Base-by-base conservation (phyloP, 2,329 filamentous ascomycete species). In the Talaromyces sp. region DNA sequence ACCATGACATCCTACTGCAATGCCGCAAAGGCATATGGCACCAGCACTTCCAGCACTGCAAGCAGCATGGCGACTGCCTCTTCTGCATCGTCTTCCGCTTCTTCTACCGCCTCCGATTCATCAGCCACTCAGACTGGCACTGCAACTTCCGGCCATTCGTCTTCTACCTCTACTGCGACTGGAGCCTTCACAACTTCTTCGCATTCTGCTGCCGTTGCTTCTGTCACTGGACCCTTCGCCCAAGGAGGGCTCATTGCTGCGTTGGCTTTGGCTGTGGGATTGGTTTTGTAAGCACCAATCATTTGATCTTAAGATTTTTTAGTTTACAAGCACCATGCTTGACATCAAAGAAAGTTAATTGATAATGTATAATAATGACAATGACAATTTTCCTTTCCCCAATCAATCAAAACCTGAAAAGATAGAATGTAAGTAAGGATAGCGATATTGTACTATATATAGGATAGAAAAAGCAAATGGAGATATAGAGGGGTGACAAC, bases 11-110 rank as follows among this genome's bases (percentile, higher is more conserved):
- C 74, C 28, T 78, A 76, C 71, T 82, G 80, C 68, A 70, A 72
- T 58, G 79, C 79, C 33, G 79, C 78, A 9, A 72, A 72, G 23
- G 76, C 77, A 64, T 76, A 73, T 67, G 73, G 62, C 33, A 65
- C 63, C 48, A 66, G 61, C 56, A 63, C 61, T 16, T 54, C 50
- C n/a, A 58, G 58, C 48, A 63, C 63, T 57, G 44, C 63, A 9
- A 64, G 31, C 23, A 48, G 63, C 46, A 63, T 64, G 18, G 12
- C 31, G 16, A 54, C 60, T 14, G 52, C 52, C 16, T 50, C 23
- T 42, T 46, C 56, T 35, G 62, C 63, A 3, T 62, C 68, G 16
- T 52, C 21, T 28, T 25, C 48, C 21, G 44, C 57, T 14, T 60
- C 69, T 12, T 62, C 67, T 2, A 69, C 69, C 39, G 65, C 66